These are phyloP conservation scores for Suillus paluster DNA, from an alignment of 768 basidiomycete genomes.

Conservation along the genomic window DNA sequence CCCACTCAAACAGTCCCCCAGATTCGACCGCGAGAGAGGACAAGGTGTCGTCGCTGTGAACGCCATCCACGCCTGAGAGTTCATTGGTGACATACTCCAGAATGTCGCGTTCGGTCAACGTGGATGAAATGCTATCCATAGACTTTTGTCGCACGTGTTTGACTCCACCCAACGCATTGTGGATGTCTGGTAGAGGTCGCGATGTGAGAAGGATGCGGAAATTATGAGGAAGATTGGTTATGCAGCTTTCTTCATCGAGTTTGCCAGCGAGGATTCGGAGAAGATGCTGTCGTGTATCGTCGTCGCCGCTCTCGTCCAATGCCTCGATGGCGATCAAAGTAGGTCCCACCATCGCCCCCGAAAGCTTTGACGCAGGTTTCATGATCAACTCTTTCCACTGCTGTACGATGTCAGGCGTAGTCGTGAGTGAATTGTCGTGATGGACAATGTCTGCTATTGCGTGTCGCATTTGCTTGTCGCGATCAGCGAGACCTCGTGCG, in stretches of 20 bases:
- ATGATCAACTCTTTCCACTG: slow-evolving; percentile 23
- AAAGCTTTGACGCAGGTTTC: slow-evolving; percentile 17
- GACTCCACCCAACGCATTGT: not conserved
- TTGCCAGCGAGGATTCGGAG: slow-evolving; percentile 32
- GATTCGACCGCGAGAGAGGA: not conserved
- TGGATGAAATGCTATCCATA: not conserved
- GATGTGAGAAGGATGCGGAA: slow-evolving; percentile 10
- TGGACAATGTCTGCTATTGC: too few species aligned
- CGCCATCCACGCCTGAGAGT: not conserved
- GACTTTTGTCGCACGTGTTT: not conserved
- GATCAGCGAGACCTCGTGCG: not conserved
- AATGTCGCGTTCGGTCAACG: not conserved
- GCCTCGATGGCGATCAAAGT: slow-evolving; percentile 29
- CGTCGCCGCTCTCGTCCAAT: slow-evolving; percentile 19
- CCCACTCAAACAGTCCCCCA: slow-evolving; percentile 5
- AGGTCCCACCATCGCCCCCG: slow-evolving; percentile 14
- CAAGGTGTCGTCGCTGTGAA: not conserved
- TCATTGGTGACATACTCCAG: not conserved
- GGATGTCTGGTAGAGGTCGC: slow-evolving; percentile 5
- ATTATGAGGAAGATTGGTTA: slow-evolving; percentile 3
- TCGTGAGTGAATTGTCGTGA: too few species aligned
- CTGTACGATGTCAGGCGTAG: not conserved
- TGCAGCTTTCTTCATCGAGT: slow-evolving; percentile 7
- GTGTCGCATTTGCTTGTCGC: too few species aligned
- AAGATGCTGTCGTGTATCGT: slow-evolving; percentile 10